Percentiles rank a stretch among this genome's conserved stretches.
These are phyloP conservation scores for Trametes pubescens DNA, from an alignment of 1,284 basidiomycete genomes.

Conservation along the genomic window DNA sequence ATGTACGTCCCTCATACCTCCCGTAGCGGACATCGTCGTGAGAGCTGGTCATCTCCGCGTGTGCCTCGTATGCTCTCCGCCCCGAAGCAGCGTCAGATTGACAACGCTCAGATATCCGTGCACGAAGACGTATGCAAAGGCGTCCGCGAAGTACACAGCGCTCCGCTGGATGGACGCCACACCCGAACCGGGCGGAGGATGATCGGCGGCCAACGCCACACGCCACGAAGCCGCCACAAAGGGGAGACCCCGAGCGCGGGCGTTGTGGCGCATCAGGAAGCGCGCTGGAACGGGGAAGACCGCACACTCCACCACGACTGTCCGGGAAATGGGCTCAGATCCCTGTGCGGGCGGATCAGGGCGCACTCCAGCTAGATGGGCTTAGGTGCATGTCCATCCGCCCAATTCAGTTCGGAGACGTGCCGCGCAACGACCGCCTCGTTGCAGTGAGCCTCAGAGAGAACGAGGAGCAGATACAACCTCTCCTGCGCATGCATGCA, in stretches of 20 bases:
- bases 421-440: neutral
- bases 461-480: too few species aligned
- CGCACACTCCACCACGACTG: neutral
- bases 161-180: neutral
- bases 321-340: neutral
- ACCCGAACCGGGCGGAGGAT: neutral
- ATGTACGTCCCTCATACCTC: neutral
- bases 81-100: too few species aligned
- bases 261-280: constrained; percentile 22
- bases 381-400: neutral
- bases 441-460: neutral
- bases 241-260: neutral
- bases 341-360: constrained; percentile 12
- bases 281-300: neutral
- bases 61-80: too few species aligned
- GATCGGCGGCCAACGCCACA: constrained; percentile 6
- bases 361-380: neutral
- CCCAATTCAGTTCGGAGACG: neutral
- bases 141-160: neutral
- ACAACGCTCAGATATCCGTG: too few species aligned
- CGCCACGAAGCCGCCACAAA: constrained; percentile 11
- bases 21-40: neutral
- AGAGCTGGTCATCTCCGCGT: neutral
- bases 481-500: too few species aligned
- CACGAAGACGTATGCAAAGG: neutral